A percentile compares a stretch with the other conserved stretches of the same genome.
These are phyloP conservation scores for Aspergillus persii DNA, from an alignment of 2,329 filamentous ascomycete genomes.

Conservation along the genomic window DNA sequence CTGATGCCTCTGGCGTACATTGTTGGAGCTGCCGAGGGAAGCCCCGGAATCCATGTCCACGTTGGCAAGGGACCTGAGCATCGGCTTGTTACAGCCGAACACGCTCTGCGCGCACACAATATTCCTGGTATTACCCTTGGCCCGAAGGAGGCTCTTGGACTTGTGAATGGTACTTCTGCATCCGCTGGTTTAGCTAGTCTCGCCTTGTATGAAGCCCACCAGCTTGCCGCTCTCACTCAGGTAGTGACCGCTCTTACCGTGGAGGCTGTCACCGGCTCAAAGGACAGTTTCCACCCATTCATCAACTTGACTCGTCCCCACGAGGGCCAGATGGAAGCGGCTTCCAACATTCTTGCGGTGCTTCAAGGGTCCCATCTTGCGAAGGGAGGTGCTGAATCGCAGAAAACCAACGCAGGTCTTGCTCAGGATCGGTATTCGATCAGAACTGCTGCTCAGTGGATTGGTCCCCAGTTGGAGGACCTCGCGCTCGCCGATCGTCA, in stretches of 20 bases:
- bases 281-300: slow-evolving; percentile 58
- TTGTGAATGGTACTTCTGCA: slow-evolving; percentile 52
- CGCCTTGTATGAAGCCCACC: slow-evolving; percentile 52
- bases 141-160: slow-evolving; percentile 51
- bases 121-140: slow-evolving; percentile 36
- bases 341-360: slow-evolving; percentile 54
- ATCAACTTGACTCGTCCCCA: slow-evolving; percentile 59
- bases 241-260: slow-evolving; percentile 60
- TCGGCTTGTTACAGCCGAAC: slow-evolving; percentile 16
- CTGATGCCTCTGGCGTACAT: slow-evolving; percentile 1
- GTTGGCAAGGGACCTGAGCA: not conserved
- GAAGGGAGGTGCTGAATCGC: slow-evolving; percentile 14
- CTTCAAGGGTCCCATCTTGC: slow-evolving; percentile 42
- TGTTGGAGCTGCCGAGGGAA: not conserved
- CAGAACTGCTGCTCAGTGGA: slow-evolving; percentile 64
- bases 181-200: slow-evolving; percentile 48
- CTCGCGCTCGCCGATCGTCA: slow-evolving; percentile 57
- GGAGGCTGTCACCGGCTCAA: slow-evolving; percentile 57
- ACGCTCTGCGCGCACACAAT: slow-evolving; percentile 30
- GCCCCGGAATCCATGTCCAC: not conserved
- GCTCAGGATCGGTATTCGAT: slow-evolving; percentile 64
- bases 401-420: slow-evolving; percentile 36
- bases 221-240: slow-evolving; percentile 55
- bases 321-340: slow-evolving; percentile 57
- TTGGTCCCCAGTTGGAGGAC: slow-evolving; percentile 65